Evolutionary conservation across 2,329 filamentous ascomycete genomes (phyloP), one percentile per base, ranked within the genome.

Genomic region (Fusarium torulosum): DNA sequence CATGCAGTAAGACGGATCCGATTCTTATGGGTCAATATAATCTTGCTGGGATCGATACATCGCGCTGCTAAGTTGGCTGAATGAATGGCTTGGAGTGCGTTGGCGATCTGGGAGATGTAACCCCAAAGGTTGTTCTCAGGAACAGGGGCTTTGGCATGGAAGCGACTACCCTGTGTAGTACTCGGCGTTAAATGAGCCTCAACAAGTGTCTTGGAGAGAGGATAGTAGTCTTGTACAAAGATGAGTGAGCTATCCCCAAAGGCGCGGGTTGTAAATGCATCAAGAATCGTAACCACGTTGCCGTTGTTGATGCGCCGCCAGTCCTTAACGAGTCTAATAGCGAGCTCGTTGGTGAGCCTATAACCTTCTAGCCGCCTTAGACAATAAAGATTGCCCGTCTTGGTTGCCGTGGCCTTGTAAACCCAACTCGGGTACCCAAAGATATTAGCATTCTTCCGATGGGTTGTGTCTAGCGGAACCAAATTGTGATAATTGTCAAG

Each of bases 191-290:
- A 89, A 74, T 97, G 92, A 72, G 92, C 88, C 74, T 98, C 95
- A 33, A 91, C 88, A 23, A 99, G 85, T 0, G 95, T 97, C 78
- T 96, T 96, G 4, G 95, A 93, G 20, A 96, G 84, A 2, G 96
- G 95, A 74, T 96, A 92, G 75, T 97, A 99, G 77, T 97, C 93
- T 64, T 93, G 96, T 23, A 97, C 94, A 74, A 99, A 91, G 47
- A 99, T 91, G 54, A 99, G 85, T 4, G 96, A 98, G 79, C 93
- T 97, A 77, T 98, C 96, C 55, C 93, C 93, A 78, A 99, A 99
- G 25, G 91, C 92, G 63, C 94, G 86, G 14, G 93, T 96, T 1
- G 96, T 99, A 74, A 99, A 99, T 1, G 93, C 93, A 78, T 97
- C 94, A 73, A 97, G 90, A 10, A 97, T 88, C 1, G 90, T 91